A percentile compares a stretch with the other conserved stretches of the same genome.
phyloP scores from a whole-genome alignment of 306 rosid genomes.

The Vigna radiata region DNA sequence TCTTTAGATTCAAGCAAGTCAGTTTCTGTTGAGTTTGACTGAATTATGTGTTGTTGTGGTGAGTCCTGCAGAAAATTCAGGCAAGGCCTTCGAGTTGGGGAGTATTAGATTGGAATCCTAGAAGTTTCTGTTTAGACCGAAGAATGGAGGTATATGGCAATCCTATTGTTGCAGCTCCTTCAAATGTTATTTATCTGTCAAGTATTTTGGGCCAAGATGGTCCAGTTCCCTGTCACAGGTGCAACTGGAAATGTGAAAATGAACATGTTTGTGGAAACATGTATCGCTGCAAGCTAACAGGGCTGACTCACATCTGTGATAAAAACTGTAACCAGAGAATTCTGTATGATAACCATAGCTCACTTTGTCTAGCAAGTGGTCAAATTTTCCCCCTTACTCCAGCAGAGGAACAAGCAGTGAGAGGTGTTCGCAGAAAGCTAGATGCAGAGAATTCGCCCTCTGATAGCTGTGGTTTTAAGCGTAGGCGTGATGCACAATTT shows the following conservation, averaged over 20 bases:
- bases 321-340: conserved; percentile 98
- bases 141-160: conserved; percentile 91
- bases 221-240: conserved; percentile 73
- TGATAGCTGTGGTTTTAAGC: conserved; percentile 73
- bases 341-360: conserved; percentile 95
- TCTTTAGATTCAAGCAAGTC: conserved; percentile 32
- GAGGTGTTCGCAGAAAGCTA: conserved; percentile 90
- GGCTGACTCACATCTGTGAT: conserved; percentile 98
- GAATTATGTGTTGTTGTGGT: conserved; percentile 61
- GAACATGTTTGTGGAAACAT: conserved; percentile 94
- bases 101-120: conserved; percentile 55
- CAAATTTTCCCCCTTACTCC: conserved; percentile 73
- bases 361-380: conserved; percentile 87
- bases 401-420: conserved; percentile 85
- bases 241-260: conserved; percentile 93
- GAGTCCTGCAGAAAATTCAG: conserved; percentile 73
- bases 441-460: conserved; percentile 65
- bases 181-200: conserved; percentile 93
- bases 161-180: conserved; percentile 78
- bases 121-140: conserved; percentile 54
- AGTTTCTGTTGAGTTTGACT: conserved; percentile 58
- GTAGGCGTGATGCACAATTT: conserved; percentile 83
- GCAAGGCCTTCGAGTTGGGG: conserved; percentile 54
- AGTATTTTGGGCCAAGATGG: conserved; percentile 91
- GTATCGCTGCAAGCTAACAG: conserved; percentile 95